Base-by-base conservation (phyloP, 768 basidiomycete species). In the Russula emetica region DNA sequence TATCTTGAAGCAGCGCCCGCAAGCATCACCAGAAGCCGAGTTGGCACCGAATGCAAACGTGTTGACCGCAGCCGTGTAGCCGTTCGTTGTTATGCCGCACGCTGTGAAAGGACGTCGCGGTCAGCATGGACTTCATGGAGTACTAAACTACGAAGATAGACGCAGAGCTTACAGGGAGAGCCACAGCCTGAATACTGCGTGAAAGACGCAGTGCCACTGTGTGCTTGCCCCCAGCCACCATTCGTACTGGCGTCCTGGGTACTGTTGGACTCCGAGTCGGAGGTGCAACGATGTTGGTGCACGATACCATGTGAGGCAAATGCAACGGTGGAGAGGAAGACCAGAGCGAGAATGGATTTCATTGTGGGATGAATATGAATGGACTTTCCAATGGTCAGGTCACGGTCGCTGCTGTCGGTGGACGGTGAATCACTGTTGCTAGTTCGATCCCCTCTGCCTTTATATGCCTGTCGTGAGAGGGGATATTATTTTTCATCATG, bases 1-100 rank as follows among this genome's bases (percentile, higher is more conserved):
- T 62, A 85, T 52, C 24, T 77, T 72, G 70, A 86, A 85, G 76
- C 84, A 85, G 45, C 84, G 81, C 18, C 84, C 84, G 64, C 84
- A 86, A 14, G 81, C 84, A 71, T 84, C 84, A 16, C 84, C 84
- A 3, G 82, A 72, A 13, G 83, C 83, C 0, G 72, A 30, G 0
- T 82, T 50, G 13, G 81, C 74, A 45, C 84, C 84, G 60, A 82
- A 86, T 0, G 83, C 73, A 24, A 84, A 77, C 72, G 83, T 82
- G 70, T 77, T 83, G 13, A 84, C 78, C 4, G 84, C 85, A 14
- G 84, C 84, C 6, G 82, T 83, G 70, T 73, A 84, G 2, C 85
- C 84, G 34, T 67, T 71, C 3, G 77, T 81, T 16, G 76, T 76
- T 22, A 24, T 9, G 7, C 85, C 84, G 68, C 84, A 85, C 24